These are phyloP conservation scores for Chalciporus sp. DNA, from an alignment of 1,284 basidiomycete species.

Conservation along the genomic window DNA sequence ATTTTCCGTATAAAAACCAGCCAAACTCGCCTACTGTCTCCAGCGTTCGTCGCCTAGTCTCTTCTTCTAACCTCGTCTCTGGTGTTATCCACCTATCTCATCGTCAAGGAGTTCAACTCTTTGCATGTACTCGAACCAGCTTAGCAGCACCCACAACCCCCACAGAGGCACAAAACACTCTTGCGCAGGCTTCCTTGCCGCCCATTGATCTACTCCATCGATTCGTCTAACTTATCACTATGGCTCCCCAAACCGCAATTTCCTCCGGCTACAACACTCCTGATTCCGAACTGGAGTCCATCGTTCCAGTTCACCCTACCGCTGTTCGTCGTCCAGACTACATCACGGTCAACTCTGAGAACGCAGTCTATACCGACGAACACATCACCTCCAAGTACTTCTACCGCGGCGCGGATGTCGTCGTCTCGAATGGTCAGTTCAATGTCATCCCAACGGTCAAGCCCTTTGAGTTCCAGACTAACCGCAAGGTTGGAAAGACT, in stretches of 20 bases:
- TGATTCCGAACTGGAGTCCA: slow-evolving; percentile 63
- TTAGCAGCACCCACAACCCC: slow-evolving; percentile 77
- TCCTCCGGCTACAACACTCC: slow-evolving; percentile 68
- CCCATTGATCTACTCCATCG: slow-evolving; percentile 44
- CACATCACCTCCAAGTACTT: slow-evolving; percentile 83
- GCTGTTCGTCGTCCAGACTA: slow-evolving; percentile 76
- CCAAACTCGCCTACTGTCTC: neutral
- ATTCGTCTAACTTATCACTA: slow-evolving; percentile 33
- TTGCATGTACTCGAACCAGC: slow-evolving; percentile 90
- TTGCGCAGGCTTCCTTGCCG: slow-evolving; percentile 59
- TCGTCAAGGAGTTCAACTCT: slow-evolving; percentile 36
- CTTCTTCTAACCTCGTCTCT: neutral
- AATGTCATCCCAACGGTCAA: slow-evolving; percentile 77
- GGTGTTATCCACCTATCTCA: slow-evolving; percentile 14
- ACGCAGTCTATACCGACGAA: slow-evolving; percentile 80
- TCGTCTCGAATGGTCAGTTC: slow-evolving; percentile 71
- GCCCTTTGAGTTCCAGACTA: slow-evolving; percentile 91
- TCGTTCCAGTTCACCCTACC: slow-evolving; percentile 81
- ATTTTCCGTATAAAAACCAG: slow-evolving; percentile 32
- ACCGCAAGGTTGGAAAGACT: slow-evolving; percentile 86
- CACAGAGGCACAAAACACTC: slow-evolving; percentile 78
- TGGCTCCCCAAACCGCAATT: slow-evolving; percentile 56
- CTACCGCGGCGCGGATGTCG: slow-evolving; percentile 82
- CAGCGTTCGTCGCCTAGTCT: neutral
- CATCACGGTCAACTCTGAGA: slow-evolving; percentile 84